Conservation (phyloP, 2,329 filamentous ascomycete species). For the Alternaria rosae region DNA sequence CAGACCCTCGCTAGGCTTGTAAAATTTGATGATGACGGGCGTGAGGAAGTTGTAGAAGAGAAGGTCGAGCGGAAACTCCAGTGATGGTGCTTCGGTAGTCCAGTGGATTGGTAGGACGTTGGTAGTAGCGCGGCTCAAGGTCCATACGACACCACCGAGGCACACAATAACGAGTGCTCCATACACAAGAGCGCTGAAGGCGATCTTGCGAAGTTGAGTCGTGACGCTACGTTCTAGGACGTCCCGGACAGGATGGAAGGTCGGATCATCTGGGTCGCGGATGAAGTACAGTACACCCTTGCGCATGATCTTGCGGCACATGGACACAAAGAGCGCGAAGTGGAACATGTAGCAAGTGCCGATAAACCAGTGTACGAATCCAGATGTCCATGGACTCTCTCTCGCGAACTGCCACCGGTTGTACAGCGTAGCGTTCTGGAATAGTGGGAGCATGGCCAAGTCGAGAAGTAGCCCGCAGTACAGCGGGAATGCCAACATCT, state of each 20-base stretch:
- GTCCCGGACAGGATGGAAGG: conserved; percentile 96
- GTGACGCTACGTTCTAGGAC: conserved; percentile 91
- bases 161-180: conserved; percentile 91
- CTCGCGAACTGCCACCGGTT: conserved; percentile 81
- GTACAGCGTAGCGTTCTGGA: conserved; percentile 78
- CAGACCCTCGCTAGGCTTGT: conserved; percentile 84
- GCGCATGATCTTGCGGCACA: conserved; percentile 98
- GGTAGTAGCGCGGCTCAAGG: conserved; percentile 71
- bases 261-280: conserved; percentile 95
- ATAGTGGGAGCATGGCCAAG: conserved; percentile 85
- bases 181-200: conserved; percentile 95
- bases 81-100: conserved; percentile 87
- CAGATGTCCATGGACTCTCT: conserved; percentile 82
- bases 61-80: conserved; percentile 93
- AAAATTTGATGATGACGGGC: conserved; percentile 81
- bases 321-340: conserved; percentile 96
- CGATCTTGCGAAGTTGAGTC: conserved; percentile 93
- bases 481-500: conserved; percentile 96
- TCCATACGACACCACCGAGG: conserved; percentile 94
- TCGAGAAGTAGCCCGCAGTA: conserved; percentile 95
- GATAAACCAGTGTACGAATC: conserved; percentile 98
- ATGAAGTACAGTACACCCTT: conserved; percentile 97
- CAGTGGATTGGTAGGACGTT: conserved; percentile 89
- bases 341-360: conserved; percentile 99
- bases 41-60: conserved; percentile 97